Conservation (phyloP, 208 protist species). For the Tritrichomonas foetus region DNA sequence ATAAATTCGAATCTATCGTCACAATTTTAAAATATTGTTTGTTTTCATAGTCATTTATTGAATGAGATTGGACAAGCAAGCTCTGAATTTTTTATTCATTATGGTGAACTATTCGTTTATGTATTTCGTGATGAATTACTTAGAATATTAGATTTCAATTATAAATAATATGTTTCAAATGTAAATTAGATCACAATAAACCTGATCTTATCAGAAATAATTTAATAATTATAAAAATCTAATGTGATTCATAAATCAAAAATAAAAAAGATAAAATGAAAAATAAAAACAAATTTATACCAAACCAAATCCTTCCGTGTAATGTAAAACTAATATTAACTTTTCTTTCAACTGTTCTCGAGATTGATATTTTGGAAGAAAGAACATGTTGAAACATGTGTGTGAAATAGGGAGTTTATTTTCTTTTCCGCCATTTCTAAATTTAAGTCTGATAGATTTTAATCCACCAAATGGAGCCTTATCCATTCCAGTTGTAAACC, state of each 20-base stretch:
- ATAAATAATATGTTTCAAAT: too few relatives aligned
- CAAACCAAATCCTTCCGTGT: conserved; percentile 57
- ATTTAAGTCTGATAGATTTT: neutral
- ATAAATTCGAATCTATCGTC: too few relatives aligned
- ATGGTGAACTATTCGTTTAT: too few relatives aligned
- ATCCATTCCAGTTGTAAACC: conserved; percentile 62
- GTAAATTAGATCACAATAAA: too few relatives aligned
- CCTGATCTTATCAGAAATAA: too few relatives aligned
- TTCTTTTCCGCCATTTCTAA: conserved; percentile 44
- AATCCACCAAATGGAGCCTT: conserved; percentile 13
- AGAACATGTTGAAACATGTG: conserved; percentile 76
- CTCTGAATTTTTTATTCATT: too few relatives aligned
- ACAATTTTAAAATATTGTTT: too few relatives aligned
- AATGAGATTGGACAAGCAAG: too few relatives aligned
- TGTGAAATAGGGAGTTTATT: conserved; percentile 67
- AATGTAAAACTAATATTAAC: conserved; percentile 53
- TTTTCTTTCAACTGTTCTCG: conserved; percentile 62
- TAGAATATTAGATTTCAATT: too few relatives aligned
- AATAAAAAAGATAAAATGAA: neutral
- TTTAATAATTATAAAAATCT: too few relatives aligned
- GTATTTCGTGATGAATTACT: too few relatives aligned
- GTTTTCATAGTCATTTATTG: too few relatives aligned
- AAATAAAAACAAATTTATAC: conserved; percentile 44
- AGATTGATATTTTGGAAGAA: conserved; percentile 69
- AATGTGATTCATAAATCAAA: neutral